Percentiles rank a stretch among this genome's conserved stretches.
Conservation (phyloP, 805 yeast species). For the Saccharomycopsis fibuligera region DNA sequence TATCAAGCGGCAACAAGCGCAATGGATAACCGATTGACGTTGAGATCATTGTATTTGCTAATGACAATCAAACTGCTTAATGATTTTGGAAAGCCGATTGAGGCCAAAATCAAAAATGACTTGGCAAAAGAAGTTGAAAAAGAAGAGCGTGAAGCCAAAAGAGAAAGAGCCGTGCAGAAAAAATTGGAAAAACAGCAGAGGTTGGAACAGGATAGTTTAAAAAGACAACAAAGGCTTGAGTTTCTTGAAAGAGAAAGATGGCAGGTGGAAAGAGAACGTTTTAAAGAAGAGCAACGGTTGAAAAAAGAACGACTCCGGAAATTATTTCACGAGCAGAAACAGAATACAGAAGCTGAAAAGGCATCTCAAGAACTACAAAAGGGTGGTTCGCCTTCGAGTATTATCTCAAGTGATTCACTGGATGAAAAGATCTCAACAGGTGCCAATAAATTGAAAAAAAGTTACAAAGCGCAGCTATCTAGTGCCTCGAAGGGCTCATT, state of each 20-base stretch:
- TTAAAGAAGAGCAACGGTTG: constrained; percentile 10
- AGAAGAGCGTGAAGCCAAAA: no score
- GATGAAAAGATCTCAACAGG: not conserved
- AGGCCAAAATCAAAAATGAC: constrained; percentile 19
- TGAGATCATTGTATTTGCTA: constrained; percentile 48
- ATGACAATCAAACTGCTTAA: constrained; percentile 40
- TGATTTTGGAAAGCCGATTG: constrained; percentile 26
- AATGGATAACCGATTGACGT: constrained; percentile 57
- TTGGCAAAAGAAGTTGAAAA: not conserved
- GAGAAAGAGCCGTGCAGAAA: constrained; percentile 1
- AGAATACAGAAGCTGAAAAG: not conserved
- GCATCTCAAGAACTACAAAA: not conserved
- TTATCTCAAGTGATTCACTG: not conserved
- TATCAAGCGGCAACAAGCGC: constrained; percentile 57
- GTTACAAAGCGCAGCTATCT: not conserved
- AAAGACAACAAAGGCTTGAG: constrained; percentile 1
- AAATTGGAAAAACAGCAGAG: constrained; percentile 1
- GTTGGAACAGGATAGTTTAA: constrained; percentile 1
- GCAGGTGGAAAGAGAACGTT: constrained; percentile 9
- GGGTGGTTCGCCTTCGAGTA: not conserved
- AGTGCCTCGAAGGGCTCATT: not conserved
- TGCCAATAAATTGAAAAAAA: not conserved
- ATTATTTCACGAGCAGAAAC: not conserved
- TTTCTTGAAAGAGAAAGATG: constrained; percentile 1
- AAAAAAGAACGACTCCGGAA: constrained; percentile 1